Evolutionary conservation across 2,329 filamentous ascomycete species (phyloP).

Genomic region (Clonostachys rosea): DNA sequence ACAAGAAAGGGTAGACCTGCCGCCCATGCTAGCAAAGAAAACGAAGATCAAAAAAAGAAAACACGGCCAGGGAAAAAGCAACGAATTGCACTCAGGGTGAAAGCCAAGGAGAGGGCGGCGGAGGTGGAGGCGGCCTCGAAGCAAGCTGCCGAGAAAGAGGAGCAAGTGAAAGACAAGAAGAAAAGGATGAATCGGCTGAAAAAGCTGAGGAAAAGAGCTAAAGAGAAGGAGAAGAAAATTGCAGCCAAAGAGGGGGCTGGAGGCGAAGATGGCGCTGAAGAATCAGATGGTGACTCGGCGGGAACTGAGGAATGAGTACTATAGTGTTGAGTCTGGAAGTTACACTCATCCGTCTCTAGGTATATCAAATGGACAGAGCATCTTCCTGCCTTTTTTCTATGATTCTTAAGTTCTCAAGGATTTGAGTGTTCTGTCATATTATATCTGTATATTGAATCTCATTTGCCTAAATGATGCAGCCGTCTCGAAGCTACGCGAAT

Average conservation of each 20-base stretch:
- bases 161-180: conserved; percentile 56
- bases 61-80: conserved; percentile 53
- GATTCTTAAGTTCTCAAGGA: too few relatives aligned
- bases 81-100: conserved; percentile 44
- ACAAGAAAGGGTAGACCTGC: conserved; percentile 16
- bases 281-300: too few relatives aligned
- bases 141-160: conserved; percentile 33
- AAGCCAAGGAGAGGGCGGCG: conserved; percentile 31
- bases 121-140: conserved; percentile 30
- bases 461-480: too few relatives aligned
- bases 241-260: conserved; percentile 11
- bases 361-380: too few relatives aligned
- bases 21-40: conserved; percentile 8
- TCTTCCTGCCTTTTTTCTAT: too few relatives aligned
- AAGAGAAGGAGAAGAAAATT: conserved; percentile 51
- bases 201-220: conserved; percentile 53
- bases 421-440: too few relatives aligned
- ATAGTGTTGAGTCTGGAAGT: too few relatives aligned
- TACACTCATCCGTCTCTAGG: too few relatives aligned
- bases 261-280: conserved; percentile 5
- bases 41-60: conserved; percentile 18
- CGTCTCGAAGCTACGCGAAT: too few relatives aligned
- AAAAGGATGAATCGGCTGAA: conserved; percentile 55
- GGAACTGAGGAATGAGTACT: too few relatives aligned
- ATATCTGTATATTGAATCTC: too few relatives aligned